Conservation (phyloP, 2,329 filamentous ascomycete species). For the Decorospora gaudefroyi region DNA sequence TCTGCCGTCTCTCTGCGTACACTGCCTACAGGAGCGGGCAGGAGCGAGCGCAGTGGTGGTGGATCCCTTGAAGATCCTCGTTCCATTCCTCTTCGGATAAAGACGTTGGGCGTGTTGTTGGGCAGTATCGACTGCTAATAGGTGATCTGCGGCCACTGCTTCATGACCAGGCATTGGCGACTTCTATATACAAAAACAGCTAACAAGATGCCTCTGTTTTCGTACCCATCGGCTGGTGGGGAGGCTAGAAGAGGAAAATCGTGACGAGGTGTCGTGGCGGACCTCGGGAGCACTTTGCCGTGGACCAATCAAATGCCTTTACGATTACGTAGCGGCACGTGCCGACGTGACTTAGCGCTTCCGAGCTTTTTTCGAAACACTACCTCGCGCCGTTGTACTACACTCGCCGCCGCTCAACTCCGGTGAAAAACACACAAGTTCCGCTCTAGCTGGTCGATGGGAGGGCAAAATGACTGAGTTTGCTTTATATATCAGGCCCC, state of each 20-base stretch:
- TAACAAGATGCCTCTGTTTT: background rate
- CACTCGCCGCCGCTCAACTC: background rate
- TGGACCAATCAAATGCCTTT: conserved; percentile 2
- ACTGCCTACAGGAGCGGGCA: conserved; percentile 8
- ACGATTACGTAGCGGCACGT: conserved; percentile 1
- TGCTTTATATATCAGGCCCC: too few species aligned
- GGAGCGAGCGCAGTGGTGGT: conserved; percentile 8
- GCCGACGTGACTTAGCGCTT: conserved; percentile 2
- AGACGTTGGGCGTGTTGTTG: background rate
- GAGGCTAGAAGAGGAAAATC: conserved; percentile 4
- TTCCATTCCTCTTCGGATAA: conserved; percentile 3
- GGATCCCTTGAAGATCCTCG: background rate
- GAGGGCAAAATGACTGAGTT: too few species aligned
- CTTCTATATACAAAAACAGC: background rate
- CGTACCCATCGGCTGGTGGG: background rate
- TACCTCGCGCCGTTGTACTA: background rate
- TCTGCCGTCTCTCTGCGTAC: conserved; percentile 2
- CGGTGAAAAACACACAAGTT: too few species aligned
- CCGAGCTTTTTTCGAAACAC: background rate
- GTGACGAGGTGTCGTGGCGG: conserved; percentile 4
- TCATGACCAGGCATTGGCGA: background rate
- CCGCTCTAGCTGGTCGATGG: too few species aligned
- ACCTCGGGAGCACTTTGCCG: background rate
- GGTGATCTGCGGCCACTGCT: background rate
- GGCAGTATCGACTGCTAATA: background rate